Conservation (phyloP, 345 rosid genomes). For the Iberis pinnata region DNA sequence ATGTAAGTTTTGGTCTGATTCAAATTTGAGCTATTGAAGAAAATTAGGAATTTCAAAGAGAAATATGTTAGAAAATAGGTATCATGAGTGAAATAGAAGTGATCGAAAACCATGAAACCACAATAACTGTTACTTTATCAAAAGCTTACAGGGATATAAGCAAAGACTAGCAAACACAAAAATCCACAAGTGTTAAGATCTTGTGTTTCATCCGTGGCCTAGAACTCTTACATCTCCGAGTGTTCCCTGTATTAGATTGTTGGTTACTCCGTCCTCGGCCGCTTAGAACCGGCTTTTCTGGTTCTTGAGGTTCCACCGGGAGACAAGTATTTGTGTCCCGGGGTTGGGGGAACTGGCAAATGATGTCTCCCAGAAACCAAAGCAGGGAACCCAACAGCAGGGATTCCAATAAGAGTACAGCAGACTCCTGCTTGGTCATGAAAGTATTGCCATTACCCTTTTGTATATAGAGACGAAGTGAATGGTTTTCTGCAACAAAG, state of each 20-base stretch:
- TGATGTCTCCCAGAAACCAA: conserved; percentile 77
- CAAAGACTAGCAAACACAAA: no score
- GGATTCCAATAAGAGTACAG: conserved; percentile 99
- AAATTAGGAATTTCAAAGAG: no score
- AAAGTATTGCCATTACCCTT: conserved; percentile 47
- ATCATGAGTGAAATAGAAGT: no score
- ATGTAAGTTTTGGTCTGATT: no score
- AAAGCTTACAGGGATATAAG: no score
- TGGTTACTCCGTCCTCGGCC: conserved; percentile 43
- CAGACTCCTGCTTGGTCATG: conserved; percentile 97
- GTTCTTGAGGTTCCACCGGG: conserved; percentile 37
- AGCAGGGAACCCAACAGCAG: conserved; percentile 99
- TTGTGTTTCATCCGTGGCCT: conserved; percentile 52
- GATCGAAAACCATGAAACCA: no score
- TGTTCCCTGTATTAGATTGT: conserved; percentile 3
- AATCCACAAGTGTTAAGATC: conserved; percentile 1
- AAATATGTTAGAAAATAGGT: no score
- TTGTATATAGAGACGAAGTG: conserved; percentile 53
- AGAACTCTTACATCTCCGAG: conserved; percentile 65
- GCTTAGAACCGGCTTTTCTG: conserved; percentile 41
- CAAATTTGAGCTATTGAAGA: no score
- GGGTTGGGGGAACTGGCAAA: conserved; percentile 53
- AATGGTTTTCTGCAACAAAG: conserved; percentile 65
- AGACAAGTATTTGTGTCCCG: conserved; percentile 21
- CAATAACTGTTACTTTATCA: no score